Percentiles rank a stretch among this genome's conserved stretches.
Conservation (phyloP, 768 basidiomycete genomes). For the Lactarius akahatsu region DNA sequence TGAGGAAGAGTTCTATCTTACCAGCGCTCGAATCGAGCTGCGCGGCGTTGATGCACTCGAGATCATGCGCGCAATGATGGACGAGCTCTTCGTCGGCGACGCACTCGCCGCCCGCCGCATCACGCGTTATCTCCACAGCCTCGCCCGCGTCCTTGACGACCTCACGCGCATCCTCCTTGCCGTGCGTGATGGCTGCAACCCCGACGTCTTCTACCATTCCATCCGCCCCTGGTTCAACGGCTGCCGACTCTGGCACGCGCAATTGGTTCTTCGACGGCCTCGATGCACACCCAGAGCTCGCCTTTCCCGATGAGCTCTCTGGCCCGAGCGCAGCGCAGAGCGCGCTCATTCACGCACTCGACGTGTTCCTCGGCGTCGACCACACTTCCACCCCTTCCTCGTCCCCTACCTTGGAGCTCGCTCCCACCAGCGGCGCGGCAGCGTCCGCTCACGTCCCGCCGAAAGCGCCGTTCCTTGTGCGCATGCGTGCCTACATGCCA, state of each 20-base stretch:
- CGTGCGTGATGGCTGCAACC: slow-evolving; percentile 70
- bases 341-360: slow-evolving; percentile 55
- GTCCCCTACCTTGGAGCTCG: slow-evolving; percentile 7
- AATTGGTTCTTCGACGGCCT: slow-evolving; percentile 50
- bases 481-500: slow-evolving; percentile 64
- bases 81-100: slow-evolving; percentile 80
- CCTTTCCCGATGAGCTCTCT: slow-evolving; percentile 43
- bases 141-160: slow-evolving; percentile 64
- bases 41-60: slow-evolving; percentile 79
- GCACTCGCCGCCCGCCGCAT: slow-evolving; percentile 47
- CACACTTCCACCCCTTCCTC: slow-evolving; percentile 37
- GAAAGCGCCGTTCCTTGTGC: slow-evolving; percentile 43
- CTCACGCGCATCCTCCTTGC: slow-evolving; percentile 58
- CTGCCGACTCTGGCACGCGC: slow-evolving; percentile 40
- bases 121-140: slow-evolving; percentile 58
- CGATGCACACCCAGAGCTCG: slow-evolving; percentile 36
- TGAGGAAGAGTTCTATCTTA: slow-evolving; percentile 86
- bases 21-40: slow-evolving; percentile 86
- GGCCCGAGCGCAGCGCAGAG: slow-evolving; percentile 65
- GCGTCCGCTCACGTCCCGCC: background rate
- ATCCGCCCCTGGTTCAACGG: slow-evolving; percentile 66
- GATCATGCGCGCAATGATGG: slow-evolving; percentile 81
- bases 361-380: slow-evolving; percentile 53
- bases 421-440: background rate
- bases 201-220: slow-evolving; percentile 57